Evolutionary conservation across 345 rosid genomes (phyloP), one percentile per base, ranked within the genome.

Genomic region (Bretschneidera sinensis): DNA sequence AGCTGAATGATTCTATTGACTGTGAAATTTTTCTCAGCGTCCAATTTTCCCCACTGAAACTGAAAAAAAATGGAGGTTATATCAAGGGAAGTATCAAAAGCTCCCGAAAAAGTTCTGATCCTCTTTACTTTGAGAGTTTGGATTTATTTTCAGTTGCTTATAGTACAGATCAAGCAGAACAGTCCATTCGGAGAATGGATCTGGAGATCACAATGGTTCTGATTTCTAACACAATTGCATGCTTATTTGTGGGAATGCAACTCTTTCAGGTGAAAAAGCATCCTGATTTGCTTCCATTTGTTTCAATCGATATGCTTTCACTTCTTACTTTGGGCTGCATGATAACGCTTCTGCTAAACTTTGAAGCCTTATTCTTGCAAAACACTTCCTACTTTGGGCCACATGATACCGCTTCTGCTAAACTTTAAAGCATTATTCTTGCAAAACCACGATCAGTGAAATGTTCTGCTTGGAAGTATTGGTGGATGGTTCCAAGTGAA

Each of bases 221-320:
- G 33, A 51, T 78, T 17, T 73, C 90, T 16, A 70, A 72, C 35
- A 82, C 82, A 33, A 64, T 80, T 52, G 35, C 70, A 9, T 82
- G 87, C 66, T 9, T 79, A 39, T 74, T 74, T 58, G 61, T 71
- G 18, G 75, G 65, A 19, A 17, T 65, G 48, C 90, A 85, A 51
- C 69, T 85, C 43, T 51, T 64, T 43, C 67, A 79, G 47, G 76
- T 49, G 65, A 79, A 65, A 58, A 74, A 60, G 71, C 67, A 78
- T 58, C 78, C 70, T 0, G 70, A 58, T 23, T 71, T 72, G 24
- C 71, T 79, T 19, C 82, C 82, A 21, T 73, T 24, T 53, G 67
- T 70, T 61, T 85, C 85, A 24, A 43, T 79, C 28, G n/a, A 78
- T 63, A 81, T 78, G 85, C 85, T 84, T 48, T 21, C 48, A 9